These are phyloP conservation scores for Perkinsus marinus DNA, from an alignment of 169 alveolate species.

Conservation along the genomic window DNA sequence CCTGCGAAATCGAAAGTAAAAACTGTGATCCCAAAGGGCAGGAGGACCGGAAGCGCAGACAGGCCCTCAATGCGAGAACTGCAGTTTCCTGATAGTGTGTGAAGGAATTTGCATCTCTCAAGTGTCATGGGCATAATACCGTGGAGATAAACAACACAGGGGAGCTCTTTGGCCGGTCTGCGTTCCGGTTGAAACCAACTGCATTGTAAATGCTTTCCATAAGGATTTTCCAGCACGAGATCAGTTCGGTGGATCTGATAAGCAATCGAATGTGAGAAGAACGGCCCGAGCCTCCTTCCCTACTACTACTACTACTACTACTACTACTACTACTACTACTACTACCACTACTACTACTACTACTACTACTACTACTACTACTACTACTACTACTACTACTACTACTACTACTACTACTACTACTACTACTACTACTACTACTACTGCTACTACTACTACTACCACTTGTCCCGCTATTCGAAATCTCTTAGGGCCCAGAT, in stretches of 20 bases:
- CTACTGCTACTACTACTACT: too few species aligned
- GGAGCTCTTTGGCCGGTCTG: constrained; percentile 8
- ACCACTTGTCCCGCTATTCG: neutral
- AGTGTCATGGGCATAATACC: too few species aligned
- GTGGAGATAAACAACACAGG: constrained; percentile 65
- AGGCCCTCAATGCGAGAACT: constrained; percentile 32
- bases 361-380: too few species aligned
- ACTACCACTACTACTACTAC: too few species aligned
- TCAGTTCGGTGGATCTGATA: constrained; percentile 32
- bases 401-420: too few species aligned
- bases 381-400: too few species aligned
- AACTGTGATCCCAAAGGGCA: constrained; percentile 48
- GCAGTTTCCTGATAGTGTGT: neutral
- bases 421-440: too few species aligned
- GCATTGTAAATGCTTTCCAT: constrained; percentile 33
- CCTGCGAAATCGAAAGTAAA: constrained; percentile 57
- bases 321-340: too few species aligned
- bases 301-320: too few species aligned
- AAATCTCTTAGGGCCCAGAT: constrained; percentile 40
- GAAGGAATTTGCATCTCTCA: too few species aligned
- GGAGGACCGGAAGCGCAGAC: constrained; percentile 37
- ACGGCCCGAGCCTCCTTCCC: too few species aligned
- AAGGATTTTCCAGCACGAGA: constrained; percentile 21
- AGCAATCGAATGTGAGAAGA: too few species aligned
- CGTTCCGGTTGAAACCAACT: constrained; percentile 49